These are phyloP conservation scores for Hyaloscypha variabilis DNA, from an alignment of 495 filamentous ascomycete species.

Conservation along the genomic window DNA sequence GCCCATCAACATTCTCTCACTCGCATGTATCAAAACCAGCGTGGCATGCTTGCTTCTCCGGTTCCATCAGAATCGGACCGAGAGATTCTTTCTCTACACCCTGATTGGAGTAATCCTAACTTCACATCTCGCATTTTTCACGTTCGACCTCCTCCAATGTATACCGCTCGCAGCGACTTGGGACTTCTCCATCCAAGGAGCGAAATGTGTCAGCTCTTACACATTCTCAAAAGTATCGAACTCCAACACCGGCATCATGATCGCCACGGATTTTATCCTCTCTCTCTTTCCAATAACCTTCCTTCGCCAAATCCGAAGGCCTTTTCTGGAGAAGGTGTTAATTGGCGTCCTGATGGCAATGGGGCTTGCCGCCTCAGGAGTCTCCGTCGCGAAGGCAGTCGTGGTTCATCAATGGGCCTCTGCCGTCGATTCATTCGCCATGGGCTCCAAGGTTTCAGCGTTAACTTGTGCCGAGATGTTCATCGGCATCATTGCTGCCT, in stretches of 20 bases:
- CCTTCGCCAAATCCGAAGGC: conserved; percentile 35
- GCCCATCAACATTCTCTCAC: conserved; percentile 27
- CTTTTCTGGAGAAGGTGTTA: conserved; percentile 35
- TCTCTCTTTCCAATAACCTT: conserved; percentile 38
- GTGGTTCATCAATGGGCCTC: too few relatives aligned
- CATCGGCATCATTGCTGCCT: conserved; percentile 13
- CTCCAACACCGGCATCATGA: conserved; percentile 30
- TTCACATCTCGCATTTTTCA: conserved; percentile 27
- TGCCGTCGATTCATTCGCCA: not conserved
- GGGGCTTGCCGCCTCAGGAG: conserved; percentile 34
- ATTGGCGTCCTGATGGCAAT: conserved; percentile 37
- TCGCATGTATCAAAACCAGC: conserved; percentile 38
- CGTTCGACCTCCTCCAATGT: conserved; percentile 36
- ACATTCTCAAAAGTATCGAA: conserved; percentile 28
- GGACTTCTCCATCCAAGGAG: conserved; percentile 25
- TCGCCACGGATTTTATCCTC: conserved; percentile 37
- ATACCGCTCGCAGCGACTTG: conserved; percentile 33
- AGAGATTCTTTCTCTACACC: conserved; percentile 31
- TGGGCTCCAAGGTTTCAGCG: conserved; percentile 10
- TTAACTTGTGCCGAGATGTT: conserved; percentile 17
- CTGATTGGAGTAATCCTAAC: conserved; percentile 32
- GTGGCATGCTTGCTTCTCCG: conserved; percentile 39
- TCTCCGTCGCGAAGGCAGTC: conserved; percentile 34
- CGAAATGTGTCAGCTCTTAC: conserved; percentile 27
- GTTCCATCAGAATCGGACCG: conserved; percentile 28